Evolutionary conservation across 345 rosid species (phyloP).

Genomic region (Linum trigynum): DNA sequence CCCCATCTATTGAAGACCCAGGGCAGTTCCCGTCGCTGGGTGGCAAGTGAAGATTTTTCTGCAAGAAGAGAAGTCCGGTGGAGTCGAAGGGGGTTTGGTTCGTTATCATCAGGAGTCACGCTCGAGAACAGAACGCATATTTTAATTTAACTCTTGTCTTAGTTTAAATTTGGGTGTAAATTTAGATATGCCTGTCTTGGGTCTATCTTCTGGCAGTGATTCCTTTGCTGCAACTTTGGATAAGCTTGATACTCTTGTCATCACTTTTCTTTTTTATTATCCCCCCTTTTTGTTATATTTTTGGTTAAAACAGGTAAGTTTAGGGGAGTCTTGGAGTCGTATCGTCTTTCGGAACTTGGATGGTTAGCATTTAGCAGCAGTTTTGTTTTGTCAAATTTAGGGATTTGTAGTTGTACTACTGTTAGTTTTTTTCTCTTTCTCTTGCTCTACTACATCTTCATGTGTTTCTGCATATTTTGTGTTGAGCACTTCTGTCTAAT

Average conservation of each 20-base stretch:
- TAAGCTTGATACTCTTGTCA: neutral
- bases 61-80: neutral
- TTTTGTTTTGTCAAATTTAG: neutral
- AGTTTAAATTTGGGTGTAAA: neutral
- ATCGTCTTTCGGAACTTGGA: neutral
- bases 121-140: neutral
- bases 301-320: neutral
- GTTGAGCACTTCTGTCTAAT: too few relatives aligned
- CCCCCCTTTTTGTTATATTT: neutral
- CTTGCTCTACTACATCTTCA: neutral
- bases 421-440: neutral
- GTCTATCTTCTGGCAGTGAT: neutral
- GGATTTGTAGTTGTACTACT: too few relatives aligned
- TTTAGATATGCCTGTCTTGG: neutral
- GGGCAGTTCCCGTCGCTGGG: conserved; percentile 90
- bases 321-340: neutral
- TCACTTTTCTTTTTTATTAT: neutral
- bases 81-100: neutral
- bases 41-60: conserved; percentile 48
- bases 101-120: neutral
- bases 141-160: neutral
- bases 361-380: neutral
- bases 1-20: conserved; percentile 67
- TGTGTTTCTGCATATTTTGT: neutral
- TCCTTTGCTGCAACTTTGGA: neutral